Evolutionary conservation across 768 basidiomycete genomes (phyloP).

Genomic region (Tylopilus plumbeoviolaceoides): DNA sequence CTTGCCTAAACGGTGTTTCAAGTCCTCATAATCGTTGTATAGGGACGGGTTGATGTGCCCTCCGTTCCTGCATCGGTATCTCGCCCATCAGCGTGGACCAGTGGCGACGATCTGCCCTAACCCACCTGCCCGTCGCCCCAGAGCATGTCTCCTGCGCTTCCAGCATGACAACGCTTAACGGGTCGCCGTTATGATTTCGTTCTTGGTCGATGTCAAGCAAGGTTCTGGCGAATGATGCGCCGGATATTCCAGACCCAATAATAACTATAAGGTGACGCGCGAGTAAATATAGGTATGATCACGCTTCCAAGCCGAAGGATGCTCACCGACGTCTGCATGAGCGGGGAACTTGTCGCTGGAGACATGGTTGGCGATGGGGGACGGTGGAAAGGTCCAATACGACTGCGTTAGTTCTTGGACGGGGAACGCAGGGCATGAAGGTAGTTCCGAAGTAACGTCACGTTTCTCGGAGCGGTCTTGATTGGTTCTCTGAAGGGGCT

Average conservation of each 20-base stretch:
- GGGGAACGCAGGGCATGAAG: slow-evolving; percentile 43
- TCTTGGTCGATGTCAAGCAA: slow-evolving; percentile 30
- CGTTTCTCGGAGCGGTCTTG: slow-evolving; percentile 4
- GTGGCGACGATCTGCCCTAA: background rate
- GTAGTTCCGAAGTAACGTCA: background rate
- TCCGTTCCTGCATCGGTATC: slow-evolving; percentile 36
- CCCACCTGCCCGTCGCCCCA: slow-evolving; percentile 49
- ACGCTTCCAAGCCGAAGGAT: background rate
- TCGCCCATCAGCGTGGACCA: background rate
- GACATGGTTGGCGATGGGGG: slow-evolving; percentile 37
- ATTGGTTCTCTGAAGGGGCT: background rate
- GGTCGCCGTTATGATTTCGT: slow-evolving; percentile 13
- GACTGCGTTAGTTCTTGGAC: slow-evolving; percentile 48
- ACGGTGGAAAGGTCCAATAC: slow-evolving; percentile 60
- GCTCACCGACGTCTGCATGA: slow-evolving; percentile 53
- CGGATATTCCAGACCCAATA: slow-evolving; percentile 54
- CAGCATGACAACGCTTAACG: slow-evolving; percentile 45
- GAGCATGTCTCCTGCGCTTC: slow-evolving; percentile 60
- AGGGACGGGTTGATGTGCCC: slow-evolving; percentile 49
- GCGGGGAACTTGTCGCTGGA: slow-evolving; percentile 33
- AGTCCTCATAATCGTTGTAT: slow-evolving; percentile 41
- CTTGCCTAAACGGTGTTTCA: slow-evolving; percentile 36
- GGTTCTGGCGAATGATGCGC: slow-evolving; percentile 40
- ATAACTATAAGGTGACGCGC: slow-evolving; percentile 31
- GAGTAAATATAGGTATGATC: background rate